phyloP scores from a whole-genome alignment of 2,329 filamentous ascomycete species.

The Diaporthe vexans region DNA sequence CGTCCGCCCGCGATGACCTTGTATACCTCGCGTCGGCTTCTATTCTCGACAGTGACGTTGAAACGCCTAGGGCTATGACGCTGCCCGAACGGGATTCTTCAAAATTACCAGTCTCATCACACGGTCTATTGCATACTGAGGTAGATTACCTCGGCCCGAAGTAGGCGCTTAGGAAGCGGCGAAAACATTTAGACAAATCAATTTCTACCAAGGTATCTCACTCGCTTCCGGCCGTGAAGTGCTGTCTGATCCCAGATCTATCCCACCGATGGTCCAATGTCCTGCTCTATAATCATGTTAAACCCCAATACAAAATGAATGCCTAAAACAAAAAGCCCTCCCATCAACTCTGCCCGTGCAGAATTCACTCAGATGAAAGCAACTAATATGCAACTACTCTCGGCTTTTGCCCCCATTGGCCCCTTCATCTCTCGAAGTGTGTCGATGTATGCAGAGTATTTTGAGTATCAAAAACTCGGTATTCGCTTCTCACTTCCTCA shows the following conservation, averaged over 20 bases:
- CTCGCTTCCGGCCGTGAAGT: not conserved
- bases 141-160: not conserved
- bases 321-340: not conserved
- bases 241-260: not conserved
- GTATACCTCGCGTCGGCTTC: too few relatives aligned
- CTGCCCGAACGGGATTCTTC: too few relatives aligned
- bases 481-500: not conserved
- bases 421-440: too few relatives aligned
- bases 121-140: not conserved
- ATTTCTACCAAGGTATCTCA: not conserved
- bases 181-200: not conserved
- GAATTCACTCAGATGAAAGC: too few relatives aligned
- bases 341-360: not conserved
- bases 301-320: not conserved
- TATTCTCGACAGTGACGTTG: too few relatives aligned
- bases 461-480: not conserved
- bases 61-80: too few relatives aligned
- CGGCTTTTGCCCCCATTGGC: not conserved
- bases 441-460: too few relatives aligned
- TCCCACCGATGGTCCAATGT: not conserved
- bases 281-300: not conserved
- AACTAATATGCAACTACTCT: not conserved
- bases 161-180: fast-evolving
- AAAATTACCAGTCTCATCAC: not conserved
- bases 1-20: too few relatives aligned